These are phyloP conservation scores for Hortiboletus campestris DNA, from an alignment of 768 basidiomycete genomes.

Conservation along the genomic window DNA sequence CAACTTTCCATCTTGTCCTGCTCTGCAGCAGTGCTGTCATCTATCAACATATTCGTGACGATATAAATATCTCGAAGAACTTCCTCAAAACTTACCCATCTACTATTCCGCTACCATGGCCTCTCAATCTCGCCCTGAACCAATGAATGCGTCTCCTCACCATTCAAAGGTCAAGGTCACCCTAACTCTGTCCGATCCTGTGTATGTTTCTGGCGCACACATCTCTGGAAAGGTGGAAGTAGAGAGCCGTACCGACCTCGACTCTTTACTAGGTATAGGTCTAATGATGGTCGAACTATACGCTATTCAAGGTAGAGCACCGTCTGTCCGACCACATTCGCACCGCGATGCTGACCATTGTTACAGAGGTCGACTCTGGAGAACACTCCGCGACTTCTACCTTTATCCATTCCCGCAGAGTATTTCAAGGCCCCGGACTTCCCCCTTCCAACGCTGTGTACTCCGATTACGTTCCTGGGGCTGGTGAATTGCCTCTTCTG, in stretches of 20 bases:
- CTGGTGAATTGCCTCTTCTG: constrained; percentile 61
- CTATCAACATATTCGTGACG: constrained; percentile 6
- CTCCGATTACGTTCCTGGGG: constrained; percentile 45
- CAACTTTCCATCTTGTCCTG: constrained; percentile 6
- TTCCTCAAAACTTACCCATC: not conserved
- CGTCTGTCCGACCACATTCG: not conserved
- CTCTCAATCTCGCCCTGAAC: constrained; percentile 43
- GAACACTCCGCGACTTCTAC: constrained; percentile 80
- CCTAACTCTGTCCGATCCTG: constrained; percentile 53
- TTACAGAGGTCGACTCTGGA: constrained; percentile 67
- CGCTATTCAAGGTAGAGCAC: constrained; percentile 59
- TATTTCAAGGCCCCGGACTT: constrained; percentile 79
- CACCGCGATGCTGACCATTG: constrained; percentile 3
- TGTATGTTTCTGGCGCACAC: constrained; percentile 63
- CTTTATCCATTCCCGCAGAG: constrained; percentile 64
- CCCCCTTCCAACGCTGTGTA: constrained; percentile 85
- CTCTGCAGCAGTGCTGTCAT: constrained; percentile 2
- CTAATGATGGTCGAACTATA: constrained; percentile 77
- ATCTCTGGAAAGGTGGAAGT: constrained; percentile 77
- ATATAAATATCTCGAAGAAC: constrained; percentile 10
- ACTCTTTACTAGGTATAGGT: constrained; percentile 64
- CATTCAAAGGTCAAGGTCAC: constrained; percentile 78
- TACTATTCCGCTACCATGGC: constrained; percentile 21
- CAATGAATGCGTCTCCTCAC: constrained; percentile 80
- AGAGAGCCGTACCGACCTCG: constrained; percentile 69